Conservation (phyloP, 257 asterid genomes). For the Primulina eburnea region DNA sequence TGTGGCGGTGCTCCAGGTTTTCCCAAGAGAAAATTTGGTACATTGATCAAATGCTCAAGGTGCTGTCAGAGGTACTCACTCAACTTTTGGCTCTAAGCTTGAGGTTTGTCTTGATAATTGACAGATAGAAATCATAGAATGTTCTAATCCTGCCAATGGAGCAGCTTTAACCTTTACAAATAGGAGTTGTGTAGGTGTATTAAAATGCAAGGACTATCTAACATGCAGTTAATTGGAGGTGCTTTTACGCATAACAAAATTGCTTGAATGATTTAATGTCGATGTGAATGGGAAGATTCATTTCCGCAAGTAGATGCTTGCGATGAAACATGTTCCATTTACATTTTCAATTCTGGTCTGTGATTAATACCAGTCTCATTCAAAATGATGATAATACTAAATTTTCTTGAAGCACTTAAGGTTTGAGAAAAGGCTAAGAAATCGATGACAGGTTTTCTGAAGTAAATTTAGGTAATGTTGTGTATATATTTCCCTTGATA, state of each 20-base stretch:
- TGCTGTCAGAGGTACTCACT: conserved; percentile 70
- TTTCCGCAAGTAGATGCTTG: neutral
- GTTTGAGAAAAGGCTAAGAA: neutral
- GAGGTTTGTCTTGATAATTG: conserved; percentile 21
- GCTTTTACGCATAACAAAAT: neutral
- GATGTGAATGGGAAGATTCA: neutral
- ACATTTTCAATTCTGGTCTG: neutral
- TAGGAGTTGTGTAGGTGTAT: neutral
- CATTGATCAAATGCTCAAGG: conserved; percentile 94
- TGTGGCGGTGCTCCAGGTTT: conserved; percentile 61
- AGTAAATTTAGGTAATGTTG: neutral
- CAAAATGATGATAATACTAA: neutral
- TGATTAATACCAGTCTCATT: neutral
- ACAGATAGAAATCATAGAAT: conserved; percentile 13
- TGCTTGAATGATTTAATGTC: neutral
- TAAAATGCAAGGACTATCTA: neutral
- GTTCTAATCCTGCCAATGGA: neutral
- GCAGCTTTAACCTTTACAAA: too few species aligned
- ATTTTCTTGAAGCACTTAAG: neutral
- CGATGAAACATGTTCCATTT: neutral
- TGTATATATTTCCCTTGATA: neutral
- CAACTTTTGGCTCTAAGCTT: conserved; percentile 14
- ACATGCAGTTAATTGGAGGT: neutral
- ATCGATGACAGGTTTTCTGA: neutral
- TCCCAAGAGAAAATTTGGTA: conserved; percentile 93